A percentile compares a stretch with the other conserved stretches of the same genome.
phyloP scores from a whole-genome alignment of 768 basidiomycete genomes.

The Thelephora ganbajun region DNA sequence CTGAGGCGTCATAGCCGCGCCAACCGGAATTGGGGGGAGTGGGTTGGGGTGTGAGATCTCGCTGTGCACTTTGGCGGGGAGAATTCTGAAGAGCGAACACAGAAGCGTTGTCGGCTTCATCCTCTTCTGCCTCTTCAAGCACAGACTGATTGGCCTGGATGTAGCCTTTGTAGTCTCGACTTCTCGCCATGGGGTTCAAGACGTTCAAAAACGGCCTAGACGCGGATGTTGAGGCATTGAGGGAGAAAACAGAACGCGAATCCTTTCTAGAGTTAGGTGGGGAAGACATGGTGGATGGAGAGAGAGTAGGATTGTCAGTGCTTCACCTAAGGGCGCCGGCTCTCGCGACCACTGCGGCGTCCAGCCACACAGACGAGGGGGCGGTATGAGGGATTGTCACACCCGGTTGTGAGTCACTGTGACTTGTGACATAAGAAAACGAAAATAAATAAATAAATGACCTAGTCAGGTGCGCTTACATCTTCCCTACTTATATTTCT shows the following conservation, averaged over 20 bases:
- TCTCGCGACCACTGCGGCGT: no score
- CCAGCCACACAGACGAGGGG: no score
- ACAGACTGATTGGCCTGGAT: conserved; percentile 57
- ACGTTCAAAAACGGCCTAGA: conserved; percentile 62
- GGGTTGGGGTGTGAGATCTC: conserved; percentile 17
- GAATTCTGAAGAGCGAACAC: conserved; percentile 50
- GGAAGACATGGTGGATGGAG: conserved; percentile 8
- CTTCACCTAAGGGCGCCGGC: no score
- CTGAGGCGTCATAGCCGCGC: conserved; percentile 34
- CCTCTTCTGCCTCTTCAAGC: conserved; percentile 59
- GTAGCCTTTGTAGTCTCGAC: conserved; percentile 58
- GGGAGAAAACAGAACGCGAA: conserved; percentile 21
- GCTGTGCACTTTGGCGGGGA: conserved; percentile 30
- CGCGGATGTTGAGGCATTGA: conserved; percentile 34
- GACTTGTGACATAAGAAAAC: no score
- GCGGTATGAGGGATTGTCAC: no score
- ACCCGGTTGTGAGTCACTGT: no score
- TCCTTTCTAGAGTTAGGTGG: conserved; percentile 12
- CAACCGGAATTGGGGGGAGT: conserved; percentile 34
- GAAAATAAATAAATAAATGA: background rate
- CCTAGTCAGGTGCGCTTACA: background rate
- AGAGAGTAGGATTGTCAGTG: background rate
- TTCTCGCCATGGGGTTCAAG: conserved; percentile 59
- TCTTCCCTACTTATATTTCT: no score
- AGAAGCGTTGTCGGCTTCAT: conserved; percentile 26